Evolutionary conservation across 169 alveolate species (phyloP).

Genomic region (Plasmodium reichenowi): DNA sequence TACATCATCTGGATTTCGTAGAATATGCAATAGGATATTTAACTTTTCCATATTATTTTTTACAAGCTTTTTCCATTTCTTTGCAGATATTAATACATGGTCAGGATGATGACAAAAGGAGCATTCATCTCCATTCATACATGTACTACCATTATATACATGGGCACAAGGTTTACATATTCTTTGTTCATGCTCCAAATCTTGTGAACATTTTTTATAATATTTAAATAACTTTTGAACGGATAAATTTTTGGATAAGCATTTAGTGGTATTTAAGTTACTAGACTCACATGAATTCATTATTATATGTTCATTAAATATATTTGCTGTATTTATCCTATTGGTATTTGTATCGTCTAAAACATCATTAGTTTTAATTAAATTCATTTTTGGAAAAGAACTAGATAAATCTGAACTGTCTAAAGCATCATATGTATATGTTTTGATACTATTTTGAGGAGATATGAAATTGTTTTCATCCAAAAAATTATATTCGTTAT

Average conservation of each 20-base stretch:
- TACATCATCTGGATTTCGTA: conserved; percentile 73
- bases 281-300: conserved; percentile 63
- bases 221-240: conserved; percentile 63
- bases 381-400: conserved; percentile 69
- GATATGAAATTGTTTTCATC: conserved; percentile 28
- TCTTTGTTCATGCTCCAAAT: conserved; percentile 76
- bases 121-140: conserved; percentile 75
- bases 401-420: conserved; percentile 68
- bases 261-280: conserved; percentile 39
- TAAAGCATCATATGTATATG: conserved; percentile 52
- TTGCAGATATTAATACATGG: conserved; percentile 75
- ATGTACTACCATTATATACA: conserved; percentile 72
- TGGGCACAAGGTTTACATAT: conserved; percentile 77
- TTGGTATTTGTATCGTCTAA: conserved; percentile 25
- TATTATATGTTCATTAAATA: conserved; percentile 60
- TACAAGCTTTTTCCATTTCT: conserved; percentile 74
- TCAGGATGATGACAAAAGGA: conserved; percentile 73
- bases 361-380: conserved; percentile 70
- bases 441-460: conserved; percentile 54
- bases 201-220: conserved; percentile 68
- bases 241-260: conserved; percentile 49
- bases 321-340: conserved; percentile 44
- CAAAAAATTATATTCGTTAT: conserved; percentile 69
- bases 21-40: conserved; percentile 55
- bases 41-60: conserved; percentile 74